A percentile compares a stretch with the other conserved stretches of the same genome.
phyloP scores from a whole-genome alignment of 2,329 filamentous ascomycete genomes.

The Ilyonectria sp. region DNA sequence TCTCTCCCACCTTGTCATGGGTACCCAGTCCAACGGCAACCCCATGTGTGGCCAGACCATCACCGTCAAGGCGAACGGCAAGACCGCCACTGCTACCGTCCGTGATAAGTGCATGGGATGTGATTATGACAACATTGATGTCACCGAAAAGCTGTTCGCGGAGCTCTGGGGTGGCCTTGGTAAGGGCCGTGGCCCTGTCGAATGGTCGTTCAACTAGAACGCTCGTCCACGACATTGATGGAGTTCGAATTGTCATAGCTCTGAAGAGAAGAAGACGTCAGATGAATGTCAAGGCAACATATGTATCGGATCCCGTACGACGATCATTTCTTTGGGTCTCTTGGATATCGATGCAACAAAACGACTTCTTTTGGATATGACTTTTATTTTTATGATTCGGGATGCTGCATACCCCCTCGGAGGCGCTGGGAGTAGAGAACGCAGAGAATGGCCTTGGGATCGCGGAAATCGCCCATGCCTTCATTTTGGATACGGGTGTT shows the following conservation, averaged over 20 bases:
- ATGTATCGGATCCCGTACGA: conserved; percentile 1
- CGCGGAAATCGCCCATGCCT: conserved; percentile 4
- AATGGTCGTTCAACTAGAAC: conserved; percentile 64
- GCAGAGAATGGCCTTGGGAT: conserved; percentile 27
- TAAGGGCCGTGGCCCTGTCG: conserved; percentile 58
- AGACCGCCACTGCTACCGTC: conserved; percentile 70
- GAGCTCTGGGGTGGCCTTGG: conserved; percentile 64
- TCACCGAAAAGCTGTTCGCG: conserved; percentile 70
- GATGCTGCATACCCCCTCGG: conserved; percentile 39
- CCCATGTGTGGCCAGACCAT: conserved; percentile 79
- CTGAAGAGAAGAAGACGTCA: conserved; percentile 9
- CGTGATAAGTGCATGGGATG: conserved; percentile 86
- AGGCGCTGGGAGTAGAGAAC: conserved; percentile 39
- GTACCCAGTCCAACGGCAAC: conserved; percentile 75
- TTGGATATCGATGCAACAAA: conserved; percentile 16
- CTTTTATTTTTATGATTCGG: conserved; percentile 44
- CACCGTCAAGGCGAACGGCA: conserved; percentile 73
- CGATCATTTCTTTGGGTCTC: conserved; percentile 1
- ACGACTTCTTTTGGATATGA: conserved; percentile 40
- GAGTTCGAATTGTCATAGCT: background rate
- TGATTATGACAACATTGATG: conserved; percentile 68
- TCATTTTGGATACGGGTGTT: conserved; percentile 47
- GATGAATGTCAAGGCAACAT: conserved; percentile 12
- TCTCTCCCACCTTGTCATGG: conserved; percentile 76
- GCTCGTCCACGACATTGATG: conserved; percentile 9